Evolutionary conservation across 208 protist species (phyloP), one percentile per base, ranked within the genome.

Genomic region (Leishmania guyanensis): DNA sequence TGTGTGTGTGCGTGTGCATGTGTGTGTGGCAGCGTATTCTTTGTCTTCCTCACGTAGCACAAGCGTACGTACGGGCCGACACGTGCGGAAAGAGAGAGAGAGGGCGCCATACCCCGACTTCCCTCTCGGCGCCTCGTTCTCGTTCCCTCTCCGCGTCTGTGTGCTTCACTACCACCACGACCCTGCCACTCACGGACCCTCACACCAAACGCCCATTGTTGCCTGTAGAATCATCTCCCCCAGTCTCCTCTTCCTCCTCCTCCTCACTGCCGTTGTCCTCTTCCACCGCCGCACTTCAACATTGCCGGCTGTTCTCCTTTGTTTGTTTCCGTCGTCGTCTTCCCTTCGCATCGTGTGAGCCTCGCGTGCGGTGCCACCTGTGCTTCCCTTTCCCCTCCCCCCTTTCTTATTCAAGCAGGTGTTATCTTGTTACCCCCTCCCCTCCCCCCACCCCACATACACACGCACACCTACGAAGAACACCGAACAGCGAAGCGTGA

Each of bases 281-380:
- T 26, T 48, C 9, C n/a, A 77, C 71, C n/a, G 50, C 48, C n/a
- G 14, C 22, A 64, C 16, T n/a, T 64, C 58, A 69, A 17, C 70
- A 20, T 56, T 46, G 43, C 43, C 43, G 17, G 72, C 79, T 74
- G 48, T 75, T 3, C 46, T 6, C 64, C 64, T 33, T 33, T 74
- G 29, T 12, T 9, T 46, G 20, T 77, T 53, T 54, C 39, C 48
- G 8, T 77, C 74, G 46, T 53, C 58, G 8, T 69, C 36, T 5
- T 81, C 36, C 48, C n/a, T 14, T 72, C 78, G 16, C 26, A 62
- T 76, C 58, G 58, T 64, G 58, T 64, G 16, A n/a, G 20, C 58
- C 58, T 64, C 58, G 58, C 20, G 20, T 64, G 58, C 26, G 20
- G 58, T 64, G 16, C 20, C 58, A 6, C 26, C 20, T n/a, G 58